phyloP scores from a whole-genome alignment of 2,329 filamentous ascomycete genomes.

The Paradendryphiella salina region DNA sequence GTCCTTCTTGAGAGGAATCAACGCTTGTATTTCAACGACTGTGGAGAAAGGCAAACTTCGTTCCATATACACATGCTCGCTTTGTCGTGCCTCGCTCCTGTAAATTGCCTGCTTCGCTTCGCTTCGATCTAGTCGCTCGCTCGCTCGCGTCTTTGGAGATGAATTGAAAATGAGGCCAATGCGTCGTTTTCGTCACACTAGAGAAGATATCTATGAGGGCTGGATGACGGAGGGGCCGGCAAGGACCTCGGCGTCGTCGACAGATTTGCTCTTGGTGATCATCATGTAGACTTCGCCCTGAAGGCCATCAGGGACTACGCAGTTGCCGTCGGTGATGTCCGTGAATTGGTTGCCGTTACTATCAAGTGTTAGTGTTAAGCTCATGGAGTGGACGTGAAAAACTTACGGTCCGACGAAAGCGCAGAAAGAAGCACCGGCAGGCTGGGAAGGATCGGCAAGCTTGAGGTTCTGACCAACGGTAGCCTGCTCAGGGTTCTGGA shows the following conservation, averaged over 20 bases:
- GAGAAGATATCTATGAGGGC: constrained; percentile 38
- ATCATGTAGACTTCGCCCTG: constrained; percentile 69
- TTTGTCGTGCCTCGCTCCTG: constrained; percentile 13
- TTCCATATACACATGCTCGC: constrained; percentile 29
- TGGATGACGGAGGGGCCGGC: constrained; percentile 55
- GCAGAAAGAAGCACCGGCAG: constrained; percentile 60
- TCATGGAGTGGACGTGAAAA: constrained; percentile 27
- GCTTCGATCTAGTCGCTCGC: constrained; percentile 6
- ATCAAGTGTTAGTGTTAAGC: constrained; percentile 23
- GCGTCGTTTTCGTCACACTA: constrained; percentile 4
- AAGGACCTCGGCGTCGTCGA: constrained; percentile 57
- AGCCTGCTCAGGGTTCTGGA: constrained; percentile 57
- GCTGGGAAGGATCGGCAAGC: constrained; percentile 43
- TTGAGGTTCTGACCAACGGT: constrained; percentile 46
- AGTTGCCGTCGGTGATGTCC: constrained; percentile 59
- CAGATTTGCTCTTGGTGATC: constrained; percentile 57
- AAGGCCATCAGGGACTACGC: constrained; percentile 64
- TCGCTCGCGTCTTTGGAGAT: constrained; percentile 5
- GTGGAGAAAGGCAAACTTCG: constrained; percentile 34
- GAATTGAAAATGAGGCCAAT: constrained; percentile 12
- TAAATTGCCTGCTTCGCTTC: constrained; percentile 4
- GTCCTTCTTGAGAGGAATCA: constrained; percentile 35
- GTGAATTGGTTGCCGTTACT: constrained; percentile 56
- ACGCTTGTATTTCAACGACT: constrained; percentile 46
- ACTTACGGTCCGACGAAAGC: constrained; percentile 66